A percentile compares a stretch with the other conserved stretches of the same genome.
Evolutionary conservation across 1,284 basidiomycete genomes (phyloP).

Genomic region (Cutaneotrichosporon dermatis): DNA sequence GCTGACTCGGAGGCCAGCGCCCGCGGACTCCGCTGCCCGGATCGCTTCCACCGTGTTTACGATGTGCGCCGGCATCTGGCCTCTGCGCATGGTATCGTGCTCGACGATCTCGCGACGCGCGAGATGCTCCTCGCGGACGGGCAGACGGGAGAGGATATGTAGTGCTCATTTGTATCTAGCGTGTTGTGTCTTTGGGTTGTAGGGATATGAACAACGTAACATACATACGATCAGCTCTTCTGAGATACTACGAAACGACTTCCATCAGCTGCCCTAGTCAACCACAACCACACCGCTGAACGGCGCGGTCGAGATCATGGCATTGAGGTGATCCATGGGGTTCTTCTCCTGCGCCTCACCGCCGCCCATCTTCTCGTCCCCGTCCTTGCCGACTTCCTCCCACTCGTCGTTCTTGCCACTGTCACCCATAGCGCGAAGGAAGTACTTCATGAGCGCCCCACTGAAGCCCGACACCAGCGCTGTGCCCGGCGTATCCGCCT

Average conservation of each 20-base stretch:
- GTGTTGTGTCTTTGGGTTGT: no score
- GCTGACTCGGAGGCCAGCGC: not conserved
- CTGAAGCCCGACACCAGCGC: constrained; percentile 66
- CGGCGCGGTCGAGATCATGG: constrained; percentile 54
- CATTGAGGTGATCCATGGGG: constrained; percentile 55
- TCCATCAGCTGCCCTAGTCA: no score
- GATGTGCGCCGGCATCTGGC: constrained; percentile 74
- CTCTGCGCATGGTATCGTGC: constrained; percentile 60
- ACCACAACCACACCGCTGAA: constrained; percentile 47
- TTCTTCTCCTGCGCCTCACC: constrained; percentile 29
- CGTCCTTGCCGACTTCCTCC: constrained; percentile 33
- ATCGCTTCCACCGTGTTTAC: constrained; percentile 73
- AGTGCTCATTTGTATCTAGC: no score
- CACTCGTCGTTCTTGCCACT: constrained; percentile 31
- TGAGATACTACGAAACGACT: no score
- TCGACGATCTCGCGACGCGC: constrained; percentile 58
- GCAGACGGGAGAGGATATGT: constrained; percentile 22
- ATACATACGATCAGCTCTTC: no score
- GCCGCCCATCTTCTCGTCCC: no score
- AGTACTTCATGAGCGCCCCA: constrained; percentile 65
- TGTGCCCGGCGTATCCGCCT: constrained; percentile 56
- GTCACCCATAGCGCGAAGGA: constrained; percentile 54
- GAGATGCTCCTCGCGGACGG: constrained; percentile 28
- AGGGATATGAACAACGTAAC: no score
- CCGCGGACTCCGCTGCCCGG: constrained; percentile 53